Evolutionary conservation across 306 rosid genomes (phyloP), one percentile per base, ranked within the genome.

Genomic region (Calophaca sinica): DNA sequence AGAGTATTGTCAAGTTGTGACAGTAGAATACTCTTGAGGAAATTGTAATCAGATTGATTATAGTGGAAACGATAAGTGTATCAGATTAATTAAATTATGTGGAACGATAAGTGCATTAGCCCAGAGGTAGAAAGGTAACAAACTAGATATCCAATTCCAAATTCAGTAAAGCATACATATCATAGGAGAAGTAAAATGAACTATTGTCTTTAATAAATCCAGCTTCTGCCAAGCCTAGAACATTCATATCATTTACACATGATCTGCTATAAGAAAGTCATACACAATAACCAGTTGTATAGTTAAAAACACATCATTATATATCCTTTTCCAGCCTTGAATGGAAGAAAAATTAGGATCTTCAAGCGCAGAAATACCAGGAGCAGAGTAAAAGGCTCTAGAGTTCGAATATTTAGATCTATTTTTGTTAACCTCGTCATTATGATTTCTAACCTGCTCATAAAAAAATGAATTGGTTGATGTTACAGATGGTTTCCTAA

Each of bases 161-260:
- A 39, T 39, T 71, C 31, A 50, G 54, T 66, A 32, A 82, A 38
- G 14, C 78, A 63, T 68, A 92, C 97, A 92, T 85, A 81, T 80
- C 87, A 61, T 94, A 92, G 39, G 83, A 88, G 81, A 92, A 90
- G 86, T 81, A 77, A 63, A 77, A 83, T 20, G 91, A 81, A 62
- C 76, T 61, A 46, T 84, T 73, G 44, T 81, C 85, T 80, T 90
- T 84, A 9, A 92, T 92, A 54, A 90, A 89, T 79, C 94, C 96
- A 49, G 94, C 93, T 83, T 90, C 97, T 66, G 97, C 96, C 89
- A 92, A 83, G 79, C 97, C 94, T 88, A 86, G 60, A 70, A 76
- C 9, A 79, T 75, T 35, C 35, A 63, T 54, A 45, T 52, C 12
- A 20, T 61, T 75, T 8, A 70, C 51, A 72, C 36, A 33, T 0